Base-by-base conservation (phyloP, 1,139 yeast species). In the Geotrichum australiense region DNA sequence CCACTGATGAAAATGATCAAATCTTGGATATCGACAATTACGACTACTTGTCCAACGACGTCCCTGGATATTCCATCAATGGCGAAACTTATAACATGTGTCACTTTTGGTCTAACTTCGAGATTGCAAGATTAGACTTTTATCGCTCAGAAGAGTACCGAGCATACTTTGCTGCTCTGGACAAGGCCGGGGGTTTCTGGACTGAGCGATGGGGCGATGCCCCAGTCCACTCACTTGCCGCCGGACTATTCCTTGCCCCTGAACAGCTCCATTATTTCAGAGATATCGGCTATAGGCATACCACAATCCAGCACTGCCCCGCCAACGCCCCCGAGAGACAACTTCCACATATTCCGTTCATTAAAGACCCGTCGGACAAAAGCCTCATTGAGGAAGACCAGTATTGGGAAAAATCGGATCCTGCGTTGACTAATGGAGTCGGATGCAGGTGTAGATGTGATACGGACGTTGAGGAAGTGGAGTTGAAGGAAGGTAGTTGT, bases 191-290 rank as follows among this genome's bases (percentile, higher is more conserved):
- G 7, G 96, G 96, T 0, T 87, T 87, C 56, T 85, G 78, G 70
- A 71, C 72, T 41, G 96, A 87, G 58, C 65, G 96, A 55, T 87
- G 96, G 96, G 96, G 96, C 1, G 96, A 87, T 67, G 96, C 96
- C 0, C 94, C 96, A 0, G 77, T 87, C 2, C 96, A 86, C 59
- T 80, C 94, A 1, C 64, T 87, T 18, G 96, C 91, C 0, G 73
- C 82, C 5, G 93, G 86, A 0, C 69, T 87, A 72, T 68, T 81
- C 55, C 64, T 86, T 35, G 71, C 80, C 42, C 58, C 78, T 2
- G 66, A 74, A 4, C 85, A 86, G 45, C 67, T 87, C 10, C 96
- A 87, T 62, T 87, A 87, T 61, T 87, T 87, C 64, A 66, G 96
- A 50, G 96, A 87, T 56, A 80, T 87, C 51, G 96, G 96, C 0